phyloP scores from a whole-genome alignment of 2,329 filamentous ascomycete species.

The Cryoendolithus antarcticus region DNA sequence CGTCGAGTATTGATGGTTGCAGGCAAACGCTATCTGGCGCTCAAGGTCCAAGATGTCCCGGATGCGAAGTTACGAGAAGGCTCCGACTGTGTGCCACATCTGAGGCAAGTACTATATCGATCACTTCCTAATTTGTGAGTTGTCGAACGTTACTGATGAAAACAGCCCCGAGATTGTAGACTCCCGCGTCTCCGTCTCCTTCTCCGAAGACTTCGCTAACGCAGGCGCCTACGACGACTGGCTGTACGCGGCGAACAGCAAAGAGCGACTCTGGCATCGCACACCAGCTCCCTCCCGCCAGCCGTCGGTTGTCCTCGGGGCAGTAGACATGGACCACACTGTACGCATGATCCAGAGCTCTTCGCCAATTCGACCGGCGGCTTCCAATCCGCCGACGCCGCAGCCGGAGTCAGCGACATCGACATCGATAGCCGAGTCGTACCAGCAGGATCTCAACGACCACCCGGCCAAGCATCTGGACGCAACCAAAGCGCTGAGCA shows the following conservation, averaged over 20 bases:
- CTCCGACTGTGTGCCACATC: too few species aligned
- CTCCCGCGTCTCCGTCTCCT: slow-evolving; percentile 21
- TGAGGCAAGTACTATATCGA: too few species aligned
- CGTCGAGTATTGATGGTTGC: slow-evolving; percentile 4
- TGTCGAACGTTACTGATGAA: neutral
- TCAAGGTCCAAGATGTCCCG: slow-evolving; percentile 9
- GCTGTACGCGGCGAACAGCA: slow-evolving; percentile 12
- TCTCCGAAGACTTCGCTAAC: slow-evolving; percentile 17
- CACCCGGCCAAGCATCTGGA: slow-evolving; percentile 14
- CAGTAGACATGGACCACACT: slow-evolving; percentile 2
- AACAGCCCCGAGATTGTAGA: slow-evolving; percentile 18
- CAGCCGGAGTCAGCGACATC: slow-evolving; percentile 16
- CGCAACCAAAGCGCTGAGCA: slow-evolving; percentile 10
- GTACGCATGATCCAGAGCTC: slow-evolving; percentile 8
- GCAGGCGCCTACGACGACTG: slow-evolving; percentile 17
- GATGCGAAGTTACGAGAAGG: neutral
- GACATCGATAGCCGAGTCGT: slow-evolving; percentile 17
- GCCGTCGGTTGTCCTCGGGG: slow-evolving; percentile 4
- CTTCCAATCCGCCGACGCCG: slow-evolving; percentile 20
- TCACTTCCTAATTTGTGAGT: too few species aligned
- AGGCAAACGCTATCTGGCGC: slow-evolving; percentile 18
- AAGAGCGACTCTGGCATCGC: slow-evolving; percentile 9
- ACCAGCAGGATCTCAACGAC: slow-evolving; percentile 12
- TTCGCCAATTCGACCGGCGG: slow-evolving; percentile 18
- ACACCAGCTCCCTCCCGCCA: slow-evolving; percentile 6